Evolutionary conservation across 2,329 filamentous ascomycete genomes (phyloP).

Genomic region (Neoarthrinium moseri): DNA sequence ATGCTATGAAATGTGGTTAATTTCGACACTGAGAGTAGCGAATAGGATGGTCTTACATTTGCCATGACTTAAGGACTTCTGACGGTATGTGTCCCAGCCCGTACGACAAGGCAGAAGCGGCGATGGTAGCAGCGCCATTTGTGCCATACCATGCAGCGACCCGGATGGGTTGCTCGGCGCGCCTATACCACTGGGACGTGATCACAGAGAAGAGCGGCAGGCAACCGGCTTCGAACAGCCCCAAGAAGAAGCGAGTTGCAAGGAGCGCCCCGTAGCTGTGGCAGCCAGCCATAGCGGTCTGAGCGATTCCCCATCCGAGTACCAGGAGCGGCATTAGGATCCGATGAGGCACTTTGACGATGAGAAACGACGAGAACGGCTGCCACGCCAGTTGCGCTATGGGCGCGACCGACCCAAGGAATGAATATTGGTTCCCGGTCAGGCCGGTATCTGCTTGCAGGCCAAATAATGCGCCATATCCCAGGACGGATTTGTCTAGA

Average conservation of each 20-base stretch:
- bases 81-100: slow-evolving; percentile 53
- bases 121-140: slow-evolving; percentile 56
- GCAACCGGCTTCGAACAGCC: slow-evolving; percentile 50
- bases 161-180: slow-evolving; percentile 60
- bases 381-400: slow-evolving; percentile 62
- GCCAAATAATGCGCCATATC: slow-evolving; percentile 57
- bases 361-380: slow-evolving; percentile 57
- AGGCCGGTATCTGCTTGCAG: slow-evolving; percentile 48
- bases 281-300: slow-evolving; percentile 44
- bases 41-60: slow-evolving; percentile 28
- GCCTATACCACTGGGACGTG: slow-evolving; percentile 62
- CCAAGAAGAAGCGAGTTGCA: slow-evolving; percentile 47
- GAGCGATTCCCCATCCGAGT: slow-evolving; percentile 45
- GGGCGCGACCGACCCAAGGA: slow-evolving; percentile 55
- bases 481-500: slow-evolving; percentile 58
- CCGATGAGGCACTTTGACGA: slow-evolving; percentile 48
- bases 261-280: slow-evolving; percentile 46
- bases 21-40: background rate
- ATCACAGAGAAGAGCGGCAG: slow-evolving; percentile 57
- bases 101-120: slow-evolving; percentile 55
- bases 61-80: slow-evolving; percentile 32
- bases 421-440: slow-evolving; percentile 53
- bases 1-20: slow-evolving; percentile 32
- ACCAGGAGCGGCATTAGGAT: slow-evolving; percentile 12
- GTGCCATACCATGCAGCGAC: slow-evolving; percentile 67